Evolutionary conservation across 2,329 filamentous ascomycete species (phyloP).

Genomic region (Tricladium varicosporioides): DNA sequence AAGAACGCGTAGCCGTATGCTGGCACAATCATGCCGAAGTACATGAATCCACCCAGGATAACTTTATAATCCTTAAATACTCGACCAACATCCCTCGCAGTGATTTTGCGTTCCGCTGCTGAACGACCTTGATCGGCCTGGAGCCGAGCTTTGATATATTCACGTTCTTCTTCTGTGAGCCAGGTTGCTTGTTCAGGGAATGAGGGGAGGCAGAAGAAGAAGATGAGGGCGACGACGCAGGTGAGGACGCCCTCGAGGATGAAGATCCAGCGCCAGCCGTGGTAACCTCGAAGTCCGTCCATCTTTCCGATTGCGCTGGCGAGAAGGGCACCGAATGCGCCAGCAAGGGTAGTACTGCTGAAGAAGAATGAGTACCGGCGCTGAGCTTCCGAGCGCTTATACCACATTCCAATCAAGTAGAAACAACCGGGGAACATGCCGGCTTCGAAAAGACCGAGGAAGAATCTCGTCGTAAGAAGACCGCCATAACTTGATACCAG

Average conservation of each 20-base stretch:
- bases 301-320: conserved; percentile 89
- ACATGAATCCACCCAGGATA: conserved; percentile 75
- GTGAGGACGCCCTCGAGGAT: conserved; percentile 72
- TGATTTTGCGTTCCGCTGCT: conserved; percentile 61
- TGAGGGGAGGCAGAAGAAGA: conserved; percentile 69
- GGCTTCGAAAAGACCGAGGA: conserved; percentile 74
- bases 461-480: conserved; percentile 77
- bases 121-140: conserved; percentile 66
- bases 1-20: conserved; percentile 80
- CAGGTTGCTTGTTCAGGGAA: conserved; percentile 76
- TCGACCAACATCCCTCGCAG: conserved; percentile 53
- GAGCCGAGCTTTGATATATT: conserved; percentile 64
- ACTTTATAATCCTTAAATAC: conserved; percentile 75
- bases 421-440: conserved; percentile 76
- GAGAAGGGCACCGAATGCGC: conserved; percentile 82
- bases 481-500: conserved; percentile 67
- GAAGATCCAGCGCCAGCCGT: conserved; percentile 80
- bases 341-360: conserved; percentile 73
- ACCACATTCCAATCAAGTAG: conserved; percentile 86
- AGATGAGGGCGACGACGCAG: conserved; percentile 56
- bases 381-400: conserved; percentile 82
- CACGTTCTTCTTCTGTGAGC: conserved; percentile 67
- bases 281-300: conserved; percentile 65
- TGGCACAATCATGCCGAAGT: conserved; percentile 75
- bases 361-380: conserved; percentile 95